Evolutionary conservation across 768 basidiomycete species (phyloP), one percentile per base, ranked within the genome.

Genomic region (Amanita phalloides): DNA sequence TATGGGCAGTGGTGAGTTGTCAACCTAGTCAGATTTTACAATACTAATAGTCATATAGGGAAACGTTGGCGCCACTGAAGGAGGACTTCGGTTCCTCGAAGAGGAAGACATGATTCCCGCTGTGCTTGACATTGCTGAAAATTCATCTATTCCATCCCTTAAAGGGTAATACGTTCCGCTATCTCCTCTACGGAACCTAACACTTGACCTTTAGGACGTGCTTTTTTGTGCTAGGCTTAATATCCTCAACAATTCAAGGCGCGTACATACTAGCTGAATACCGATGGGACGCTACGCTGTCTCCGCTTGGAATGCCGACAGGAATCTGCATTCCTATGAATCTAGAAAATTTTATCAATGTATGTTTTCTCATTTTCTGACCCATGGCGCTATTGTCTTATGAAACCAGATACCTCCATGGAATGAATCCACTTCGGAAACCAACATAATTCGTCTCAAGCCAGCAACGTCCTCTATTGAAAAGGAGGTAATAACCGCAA

Each of bases 31-130:
- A 39, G 49, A 14, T 25, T 23, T 30, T 33, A 1, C 6, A 52
- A 46, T 25, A 13, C 49, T 25, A 48, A 49, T 36, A 32, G 5
- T 7, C 5, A 11, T 35, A 21, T 57, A 98, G 95, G 96, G 96
- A 3, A 93, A 94, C 62, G 86, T 98, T 47, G 95, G 93, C 2
- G 82, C 94, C 0, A 88, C 88, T 0, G 80, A 86, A 57, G 84
- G 90, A 6, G 96, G 96, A 0, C 75, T 98, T n/a, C 86, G 84
- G 0, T 93, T 99, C 65, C 74, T 98, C 30, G 95, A 98, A 61
- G 93, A 95, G 55, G 91, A 96, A 63, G 93, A 94, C 58, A 83
- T 98, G 51, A 86, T 98, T 38, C 88, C 91, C 21, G 78, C 81
- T 6, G 84, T 99, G 50, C 73, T 97, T 37, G 84, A 91, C 54